These are phyloP conservation scores for Globisporangium lucens DNA, from an alignment of 352 stramenopile species.

Conservation along the genomic window DNA sequence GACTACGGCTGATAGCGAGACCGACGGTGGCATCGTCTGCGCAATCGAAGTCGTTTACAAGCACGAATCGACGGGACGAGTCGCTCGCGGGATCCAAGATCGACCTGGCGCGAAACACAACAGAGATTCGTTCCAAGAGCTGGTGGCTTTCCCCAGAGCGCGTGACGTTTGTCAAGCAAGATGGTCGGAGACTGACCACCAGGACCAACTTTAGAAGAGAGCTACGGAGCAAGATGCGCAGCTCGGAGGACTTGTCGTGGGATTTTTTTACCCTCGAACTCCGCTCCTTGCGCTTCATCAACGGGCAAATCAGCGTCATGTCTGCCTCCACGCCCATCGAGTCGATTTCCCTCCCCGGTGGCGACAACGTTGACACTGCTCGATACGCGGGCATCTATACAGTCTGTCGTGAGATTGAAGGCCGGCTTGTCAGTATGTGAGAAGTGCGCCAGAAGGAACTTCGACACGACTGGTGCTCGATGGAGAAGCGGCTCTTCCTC, in stretches of 20 bases:
- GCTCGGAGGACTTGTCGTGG: neutral
- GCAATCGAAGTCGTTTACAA: neutral
- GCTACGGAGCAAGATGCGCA: neutral
- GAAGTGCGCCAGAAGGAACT: neutral
- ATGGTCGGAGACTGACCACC: neutral
- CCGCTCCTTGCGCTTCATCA: neutral
- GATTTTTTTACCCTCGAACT: neutral
- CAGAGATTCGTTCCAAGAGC: neutral
- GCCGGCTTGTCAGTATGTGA: neutral
- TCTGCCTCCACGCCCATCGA: neutral
- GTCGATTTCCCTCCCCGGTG: neutral
- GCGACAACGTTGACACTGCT: neutral
- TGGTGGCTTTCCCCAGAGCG: neutral
- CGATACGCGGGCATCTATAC: neutral
- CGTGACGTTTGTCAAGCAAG: neutral
- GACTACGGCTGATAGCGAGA: neutral
- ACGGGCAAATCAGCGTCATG: neutral
- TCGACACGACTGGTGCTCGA: neutral
- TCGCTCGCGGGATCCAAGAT: neutral
- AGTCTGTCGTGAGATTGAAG: neutral
- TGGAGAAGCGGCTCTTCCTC: neutral
- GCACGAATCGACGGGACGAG: neutral
- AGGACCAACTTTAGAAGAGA: neutral
- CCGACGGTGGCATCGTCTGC: neutral
- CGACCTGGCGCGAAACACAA: neutral